phyloP scores from a whole-genome alignment of 495 filamentous ascomycete species.

The Endocarpon pusillum region DNA sequence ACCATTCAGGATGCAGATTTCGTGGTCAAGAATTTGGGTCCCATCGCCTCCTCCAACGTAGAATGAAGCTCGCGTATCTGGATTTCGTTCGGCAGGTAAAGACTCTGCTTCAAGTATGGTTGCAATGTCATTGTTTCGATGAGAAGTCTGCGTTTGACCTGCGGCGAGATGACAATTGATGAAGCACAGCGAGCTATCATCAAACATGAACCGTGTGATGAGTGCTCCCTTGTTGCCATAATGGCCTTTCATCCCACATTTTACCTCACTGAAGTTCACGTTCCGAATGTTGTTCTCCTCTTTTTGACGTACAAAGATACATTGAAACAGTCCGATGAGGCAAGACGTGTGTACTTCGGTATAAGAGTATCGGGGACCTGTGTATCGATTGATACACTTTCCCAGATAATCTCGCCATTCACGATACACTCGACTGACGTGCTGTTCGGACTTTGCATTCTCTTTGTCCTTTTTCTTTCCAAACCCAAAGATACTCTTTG shows the following conservation, averaged over 20 bases:
- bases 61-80: slow-evolving; percentile 44
- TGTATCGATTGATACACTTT: slow-evolving; percentile 60
- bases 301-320: slow-evolving; percentile 75
- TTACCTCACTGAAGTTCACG: slow-evolving; percentile 66
- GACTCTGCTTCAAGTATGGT: slow-evolving; percentile 67
- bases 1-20: slow-evolving; percentile 88
- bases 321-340: slow-evolving; percentile 86
- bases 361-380: slow-evolving; percentile 66
- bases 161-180: slow-evolving; percentile 96
- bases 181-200: slow-evolving; percentile 87
- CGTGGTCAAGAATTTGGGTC: slow-evolving; percentile 90
- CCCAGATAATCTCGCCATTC: slow-evolving; percentile 85
- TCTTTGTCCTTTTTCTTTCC: slow-evolving; percentile 77
- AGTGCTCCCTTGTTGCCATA: slow-evolving; percentile 98
- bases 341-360: slow-evolving; percentile 73
- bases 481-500: slow-evolving; percentile 30
- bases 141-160: slow-evolving; percentile 72
- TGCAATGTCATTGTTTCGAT: slow-evolving; percentile 86
- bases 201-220: slow-evolving; percentile 71
- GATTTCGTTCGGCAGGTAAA: slow-evolving; percentile 48
- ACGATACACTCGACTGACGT: slow-evolving; percentile 94
- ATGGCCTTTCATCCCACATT: slow-evolving; percentile 82
- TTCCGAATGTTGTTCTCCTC: slow-evolving; percentile 58
- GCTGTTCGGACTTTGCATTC: slow-evolving; percentile 78
- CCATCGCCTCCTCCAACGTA: slow-evolving; percentile 86